Evolutionary conservation across 2,329 filamentous ascomycete species (phyloP), one percentile per base, ranked within the genome.

Genomic region (Aspergillus costaricaensis): DNA sequence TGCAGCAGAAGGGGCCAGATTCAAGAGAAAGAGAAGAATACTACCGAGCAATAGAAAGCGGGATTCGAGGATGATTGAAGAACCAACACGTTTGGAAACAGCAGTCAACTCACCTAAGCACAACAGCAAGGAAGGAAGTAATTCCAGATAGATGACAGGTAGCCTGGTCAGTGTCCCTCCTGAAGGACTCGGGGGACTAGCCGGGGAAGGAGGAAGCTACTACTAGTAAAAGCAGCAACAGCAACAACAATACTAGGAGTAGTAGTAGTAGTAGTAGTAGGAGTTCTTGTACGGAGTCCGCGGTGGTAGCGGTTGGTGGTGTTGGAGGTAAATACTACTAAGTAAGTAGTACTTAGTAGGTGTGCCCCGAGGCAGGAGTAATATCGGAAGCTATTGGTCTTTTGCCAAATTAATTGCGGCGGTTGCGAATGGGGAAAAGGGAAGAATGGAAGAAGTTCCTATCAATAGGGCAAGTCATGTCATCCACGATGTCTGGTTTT

Each of bases 111-210:
- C 39, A 36, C 53, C 27, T 47, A 25, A 44, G 25, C 44, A 25
- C 41, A 25, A 3, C 36, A 43, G 53, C 30, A 17, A 36, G 19
- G 27, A 19, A 30, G 43, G 49, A 15, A 23, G 52, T 21, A 58
- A 50, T 54, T 27, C 57, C 57, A 51, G 44, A 54, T 58, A 47
- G 57, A 58, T 58, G 57, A 58, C 56, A 55, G 39, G 53, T 55
- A 55, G 39, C 43, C 21, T 43, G 52, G 39, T 27, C 47, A 50
- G 25, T 32, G 32, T 32, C 25, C 47, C 25, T 50, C 23, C 23
- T 50, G 47, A 21, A 23, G 19, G 41, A 44, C 41, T 44, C 14
- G 14, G 32, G 19, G 41, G 41, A 44, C 41, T 21, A 23, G 21
- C 19, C 41, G 19, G 19, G 41, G 12, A 44, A 21, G 10, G 10